These are phyloP conservation scores for Alternaria postmessia DNA, from an alignment of 2,329 filamentous ascomycete genomes.

Conservation along the genomic window DNA sequence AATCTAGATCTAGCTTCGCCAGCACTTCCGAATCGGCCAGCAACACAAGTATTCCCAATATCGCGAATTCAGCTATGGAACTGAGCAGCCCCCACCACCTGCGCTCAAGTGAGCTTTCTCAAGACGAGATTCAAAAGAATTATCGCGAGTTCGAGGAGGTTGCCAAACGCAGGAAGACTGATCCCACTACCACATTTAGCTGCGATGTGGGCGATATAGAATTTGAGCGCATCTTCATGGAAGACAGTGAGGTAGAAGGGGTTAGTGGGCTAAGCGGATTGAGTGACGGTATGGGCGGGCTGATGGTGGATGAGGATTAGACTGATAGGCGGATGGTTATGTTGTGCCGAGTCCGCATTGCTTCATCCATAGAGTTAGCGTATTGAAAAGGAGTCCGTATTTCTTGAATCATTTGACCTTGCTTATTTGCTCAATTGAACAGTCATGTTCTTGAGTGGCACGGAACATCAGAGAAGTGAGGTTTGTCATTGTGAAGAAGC, in stretches of 20 bases:
- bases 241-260: conserved; percentile 15
- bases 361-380: not conserved
- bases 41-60: not conserved
- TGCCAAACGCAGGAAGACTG: conserved; percentile 6
- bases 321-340: not conserved
- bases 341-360: not conserved
- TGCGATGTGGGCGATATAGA: conserved; percentile 21
- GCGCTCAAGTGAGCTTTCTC: conserved; percentile 8
- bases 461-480: too few relatives aligned
- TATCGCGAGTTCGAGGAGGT: conserved; percentile 24
- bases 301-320: conserved; percentile 1
- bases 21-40: not conserved
- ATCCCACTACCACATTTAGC: not conserved
- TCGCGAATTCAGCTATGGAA: not conserved
- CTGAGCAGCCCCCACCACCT: not conserved
- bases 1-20: not conserved
- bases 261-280: conserved; percentile 5
- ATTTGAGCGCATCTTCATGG: conserved; percentile 33
- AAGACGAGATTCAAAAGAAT: conserved; percentile 26
- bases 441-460: too few relatives aligned
- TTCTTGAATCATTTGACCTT: not conserved
- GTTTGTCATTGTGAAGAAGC: not conserved
- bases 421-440: not conserved
- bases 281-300: conserved; percentile 11
- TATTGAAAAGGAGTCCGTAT: not conserved